Evolutionary conservation across 768 basidiomycete species (phyloP), one percentile per base, ranked within the genome.

Genomic region (Suillus hirtellus): DNA sequence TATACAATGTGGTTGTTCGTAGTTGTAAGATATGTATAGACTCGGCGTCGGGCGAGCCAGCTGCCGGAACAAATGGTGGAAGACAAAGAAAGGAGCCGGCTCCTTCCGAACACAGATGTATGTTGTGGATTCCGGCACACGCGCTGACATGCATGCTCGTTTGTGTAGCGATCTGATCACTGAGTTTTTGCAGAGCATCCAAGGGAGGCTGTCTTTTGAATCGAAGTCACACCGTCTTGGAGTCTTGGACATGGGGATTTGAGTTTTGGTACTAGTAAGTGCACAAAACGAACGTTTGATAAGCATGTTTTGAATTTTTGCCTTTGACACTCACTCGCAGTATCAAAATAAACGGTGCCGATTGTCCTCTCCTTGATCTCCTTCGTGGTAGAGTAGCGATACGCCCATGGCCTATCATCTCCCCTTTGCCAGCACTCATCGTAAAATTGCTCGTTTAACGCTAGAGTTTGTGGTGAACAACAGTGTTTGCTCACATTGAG

Each of bases 361-460:
- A 40, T 40, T 17, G 4, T 56, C 63, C 75, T 76, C 59, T 65
- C 67, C 12, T 47, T 61, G 4, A 76, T 68, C 54, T 75, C 74
- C 19, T 73, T 65, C 35, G 67, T 60, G 37, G 74, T 75, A 38
- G 74, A 65, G 40, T 76, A 76, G 55, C 74, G 70, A 60, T 75
- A 75, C 40, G 40, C 46, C 75, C 73, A 76, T 27, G 19, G 10
- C 31, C 24, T 19, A 27, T 63, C 65, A 27, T 63, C 65, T 7
- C 64, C 54, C 31, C 66, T 60, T 53, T n/a, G 8, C 40, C 64
- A 31, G 34, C 38, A 60, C 15, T 69, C 38, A 42, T 40, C 21
- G 37, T 71, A 75, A 54, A 64, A 73, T 0, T 17, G 44, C 44
- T 42, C 24, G 17, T 74, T 75, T 59, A 68, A 44, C 3, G 31